These are phyloP conservation scores for Xylariaceae sp. DNA, from an alignment of 2,329 filamentous ascomycete genomes.

Conservation along the genomic window DNA sequence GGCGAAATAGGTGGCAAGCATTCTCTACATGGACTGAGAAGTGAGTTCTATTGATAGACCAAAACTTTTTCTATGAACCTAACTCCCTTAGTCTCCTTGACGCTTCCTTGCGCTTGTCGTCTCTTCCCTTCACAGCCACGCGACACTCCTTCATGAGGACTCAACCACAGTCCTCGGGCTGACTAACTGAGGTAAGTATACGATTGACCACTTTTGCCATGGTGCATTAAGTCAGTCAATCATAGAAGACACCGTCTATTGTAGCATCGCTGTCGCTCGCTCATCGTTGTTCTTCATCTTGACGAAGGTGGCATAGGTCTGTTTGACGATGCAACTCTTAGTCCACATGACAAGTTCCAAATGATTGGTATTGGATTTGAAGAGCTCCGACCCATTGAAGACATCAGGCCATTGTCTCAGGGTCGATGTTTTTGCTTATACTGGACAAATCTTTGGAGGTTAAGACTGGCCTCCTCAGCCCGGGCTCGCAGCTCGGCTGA, in stretches of 20 bases:
- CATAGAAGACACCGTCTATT: background rate
- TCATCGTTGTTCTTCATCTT: background rate
- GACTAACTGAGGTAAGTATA: slow-evolving; percentile 24
- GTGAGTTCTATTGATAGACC: slow-evolving; percentile 47
- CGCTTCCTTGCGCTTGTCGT: slow-evolving; percentile 16
- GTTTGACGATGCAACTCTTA: background rate
- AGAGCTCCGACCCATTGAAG: background rate
- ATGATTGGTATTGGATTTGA: background rate
- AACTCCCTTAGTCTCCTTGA: slow-evolving; percentile 43
- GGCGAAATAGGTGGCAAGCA: slow-evolving; percentile 14
- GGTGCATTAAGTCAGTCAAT: slow-evolving; percentile 1
- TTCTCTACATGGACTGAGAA: slow-evolving; percentile 30
- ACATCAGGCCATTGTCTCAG: slow-evolving; percentile 16
- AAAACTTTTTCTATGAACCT: slow-evolving; percentile 41
- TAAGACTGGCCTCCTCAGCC: slow-evolving; percentile 67
- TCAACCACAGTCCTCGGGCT: slow-evolving; percentile 9
- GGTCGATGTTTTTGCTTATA: slow-evolving; percentile 69
- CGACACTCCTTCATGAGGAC: slow-evolving; percentile 15
- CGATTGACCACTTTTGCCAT: slow-evolving; percentile 6
- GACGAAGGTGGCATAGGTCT: background rate
- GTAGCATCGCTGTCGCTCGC: background rate
- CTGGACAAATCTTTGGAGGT: slow-evolving; percentile 65
- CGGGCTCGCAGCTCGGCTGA: slow-evolving; percentile 62
- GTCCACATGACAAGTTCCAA: background rate
- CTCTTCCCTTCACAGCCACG: slow-evolving; percentile 7